Conservation (phyloP, 148 eudicot species). For the Cornus kousa region DNA sequence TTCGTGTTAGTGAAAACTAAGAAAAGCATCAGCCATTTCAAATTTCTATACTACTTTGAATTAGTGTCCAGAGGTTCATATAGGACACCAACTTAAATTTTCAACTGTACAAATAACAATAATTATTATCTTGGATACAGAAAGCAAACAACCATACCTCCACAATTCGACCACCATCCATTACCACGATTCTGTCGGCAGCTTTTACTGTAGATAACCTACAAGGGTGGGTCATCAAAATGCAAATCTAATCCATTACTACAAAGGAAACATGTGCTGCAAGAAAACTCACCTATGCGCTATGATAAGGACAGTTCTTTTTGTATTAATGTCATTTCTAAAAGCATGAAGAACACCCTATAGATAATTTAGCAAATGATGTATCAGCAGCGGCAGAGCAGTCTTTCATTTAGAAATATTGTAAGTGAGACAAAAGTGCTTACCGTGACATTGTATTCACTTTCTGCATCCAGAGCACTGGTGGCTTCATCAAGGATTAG, state of each 20-base stretch:
- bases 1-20: too few relatives aligned
- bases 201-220: conserved; percentile 47
- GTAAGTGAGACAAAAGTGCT: neutral
- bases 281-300: conserved; percentile 43
- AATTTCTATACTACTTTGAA: too few relatives aligned
- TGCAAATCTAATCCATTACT: neutral
- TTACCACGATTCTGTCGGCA: conserved; percentile 51
- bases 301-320: conserved; percentile 39
- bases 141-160: conserved; percentile 28
- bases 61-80: too few relatives aligned
- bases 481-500: conserved; percentile 52
- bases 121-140: too few relatives aligned
- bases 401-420: neutral
- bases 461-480: conserved; percentile 58
- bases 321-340: conserved; percentile 23
- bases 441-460: conserved; percentile 42
- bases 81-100: too few relatives aligned
- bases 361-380: neutral
- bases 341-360: conserved; percentile 36
- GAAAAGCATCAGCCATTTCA: too few relatives aligned
- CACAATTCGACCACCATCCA: conserved; percentile 39
- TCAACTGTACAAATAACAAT: too few relatives aligned
- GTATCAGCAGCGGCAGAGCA: conserved; percentile 1
- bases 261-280: neutral
- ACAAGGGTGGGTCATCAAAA: conserved; percentile 1